These are phyloP conservation scores for Chlamydomonas sphaeroides DNA, from an alignment of 139 green algal genomes.

Conservation along the genomic window DNA sequence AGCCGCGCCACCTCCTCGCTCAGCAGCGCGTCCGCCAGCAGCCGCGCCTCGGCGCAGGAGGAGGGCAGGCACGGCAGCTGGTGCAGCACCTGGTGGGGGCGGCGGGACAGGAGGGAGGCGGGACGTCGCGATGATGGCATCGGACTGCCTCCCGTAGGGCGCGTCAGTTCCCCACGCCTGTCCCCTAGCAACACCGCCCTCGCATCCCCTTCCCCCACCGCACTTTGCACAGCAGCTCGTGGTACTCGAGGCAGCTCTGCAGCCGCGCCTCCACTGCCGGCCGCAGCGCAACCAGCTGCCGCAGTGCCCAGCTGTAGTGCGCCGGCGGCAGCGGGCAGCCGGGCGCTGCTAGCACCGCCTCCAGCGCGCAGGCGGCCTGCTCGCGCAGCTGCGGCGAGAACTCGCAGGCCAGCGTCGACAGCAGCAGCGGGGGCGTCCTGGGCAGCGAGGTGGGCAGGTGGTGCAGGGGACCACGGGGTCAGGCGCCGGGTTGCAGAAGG, in stretches of 20 bases:
- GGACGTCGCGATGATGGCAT: not conserved
- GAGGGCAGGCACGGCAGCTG: constrained; percentile 7
- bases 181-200: no score
- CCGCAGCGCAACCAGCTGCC: constrained; percentile 32
- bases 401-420: constrained; percentile 40
- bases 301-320: constrained; percentile 45
- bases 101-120: not conserved
- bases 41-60: constrained; percentile 7
- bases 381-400: constrained; percentile 15
- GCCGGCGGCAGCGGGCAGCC: constrained; percentile 21
- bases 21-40: constrained; percentile 43
- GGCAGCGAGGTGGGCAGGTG: not conserved
- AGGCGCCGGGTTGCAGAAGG: no score
- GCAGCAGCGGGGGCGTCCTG: constrained; percentile 41
- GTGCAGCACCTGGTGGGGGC: not conserved
- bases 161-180: no score
- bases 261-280: constrained; percentile 3
- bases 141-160: no score
- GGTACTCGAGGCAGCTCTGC: constrained; percentile 37
- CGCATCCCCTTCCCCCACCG: no score
- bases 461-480: no score
- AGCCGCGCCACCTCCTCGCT: constrained; percentile 52
- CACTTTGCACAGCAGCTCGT: constrained; percentile 38
- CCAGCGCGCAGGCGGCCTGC: not conserved
- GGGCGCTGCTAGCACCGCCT: not conserved